Evolutionary conservation across 495 filamentous ascomycete species (phyloP), one percentile per base, ranked within the genome.

Genomic region (Aspergillus mulundensis): DNA sequence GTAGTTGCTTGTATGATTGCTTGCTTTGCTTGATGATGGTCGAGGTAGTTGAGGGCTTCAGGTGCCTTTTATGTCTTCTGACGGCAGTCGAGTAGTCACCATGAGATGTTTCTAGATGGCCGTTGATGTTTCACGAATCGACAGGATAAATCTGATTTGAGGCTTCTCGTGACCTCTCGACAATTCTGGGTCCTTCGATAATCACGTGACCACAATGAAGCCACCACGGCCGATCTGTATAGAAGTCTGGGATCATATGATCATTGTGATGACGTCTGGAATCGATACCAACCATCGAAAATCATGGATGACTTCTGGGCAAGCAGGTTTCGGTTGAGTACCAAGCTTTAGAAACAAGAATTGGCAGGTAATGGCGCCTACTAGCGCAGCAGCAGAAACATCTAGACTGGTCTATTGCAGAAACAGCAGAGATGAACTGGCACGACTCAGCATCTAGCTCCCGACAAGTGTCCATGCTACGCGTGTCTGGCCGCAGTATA

Each of bases 111-210:
- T 49, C 53, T 56, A 20, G 59, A 51, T 25, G 30, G 28, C 43
- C 53, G 56, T 50, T 57, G 65, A 58, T 38, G 44, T 21, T n/a
- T 30, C 53, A 20, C 3, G 56, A 56, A 48, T 10, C 5, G 38
- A 42, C 55, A 10, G 18, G 54, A 30, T 32, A 23, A 10, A 2
- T 43, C 24, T 5, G 32, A 28, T 18, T 41, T 16, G 59, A 56
- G 44, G 10, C 24, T 47, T 57, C 59, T 36, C 11, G 61, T 18
- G 7, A 28, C 23, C 4, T 25, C 58, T 61, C 53, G 69, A 65
- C 39, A 42, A 36, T 71, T 71, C 70, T 63, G 61, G 68, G 58
- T 47, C 53, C 16, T 68, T 67, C 67, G 21, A 64, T 36, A 16
- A 44, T 62, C 63, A 70, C 65, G 65, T 68, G 65, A 66, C 50